Conservation (phyloP, 2,329 filamentous ascomycete genomes). For the Fusarium sterilihyphosum region DNA sequence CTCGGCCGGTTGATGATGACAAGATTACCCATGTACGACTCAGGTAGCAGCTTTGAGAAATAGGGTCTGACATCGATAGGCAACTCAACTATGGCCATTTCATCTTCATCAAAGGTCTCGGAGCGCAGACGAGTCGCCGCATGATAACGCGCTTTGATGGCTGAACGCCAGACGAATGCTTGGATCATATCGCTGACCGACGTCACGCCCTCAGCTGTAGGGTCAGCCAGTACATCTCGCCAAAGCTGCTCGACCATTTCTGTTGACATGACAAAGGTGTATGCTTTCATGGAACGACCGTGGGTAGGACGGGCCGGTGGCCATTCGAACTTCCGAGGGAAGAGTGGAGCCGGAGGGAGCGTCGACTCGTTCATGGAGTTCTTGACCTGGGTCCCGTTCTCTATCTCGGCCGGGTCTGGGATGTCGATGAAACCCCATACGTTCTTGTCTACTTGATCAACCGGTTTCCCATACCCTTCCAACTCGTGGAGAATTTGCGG, state of each 20-base stretch:
- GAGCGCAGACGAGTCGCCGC: background rate
- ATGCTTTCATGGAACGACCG: background rate
- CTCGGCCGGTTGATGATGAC: background rate
- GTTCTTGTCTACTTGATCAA: background rate
- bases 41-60: background rate
- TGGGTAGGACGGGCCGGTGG: background rate
- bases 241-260: background rate
- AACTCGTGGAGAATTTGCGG: background rate
- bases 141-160: background rate
- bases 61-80: background rate
- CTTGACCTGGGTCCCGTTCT: background rate
- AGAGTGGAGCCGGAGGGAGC: background rate
- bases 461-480: accelerated
- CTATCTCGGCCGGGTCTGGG: background rate
- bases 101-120: background rate
- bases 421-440: background rate
- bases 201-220: background rate
- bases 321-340: background rate
- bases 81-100: background rate
- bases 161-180: background rate
- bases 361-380: accelerated
- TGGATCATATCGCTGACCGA: background rate
- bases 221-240: background rate
- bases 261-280: background rate
- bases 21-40: background rate